Evolutionary conservation across 2,329 filamentous ascomycete genomes (phyloP), one percentile per base, ranked within the genome.

Genomic region (Apiospora koreana): DNA sequence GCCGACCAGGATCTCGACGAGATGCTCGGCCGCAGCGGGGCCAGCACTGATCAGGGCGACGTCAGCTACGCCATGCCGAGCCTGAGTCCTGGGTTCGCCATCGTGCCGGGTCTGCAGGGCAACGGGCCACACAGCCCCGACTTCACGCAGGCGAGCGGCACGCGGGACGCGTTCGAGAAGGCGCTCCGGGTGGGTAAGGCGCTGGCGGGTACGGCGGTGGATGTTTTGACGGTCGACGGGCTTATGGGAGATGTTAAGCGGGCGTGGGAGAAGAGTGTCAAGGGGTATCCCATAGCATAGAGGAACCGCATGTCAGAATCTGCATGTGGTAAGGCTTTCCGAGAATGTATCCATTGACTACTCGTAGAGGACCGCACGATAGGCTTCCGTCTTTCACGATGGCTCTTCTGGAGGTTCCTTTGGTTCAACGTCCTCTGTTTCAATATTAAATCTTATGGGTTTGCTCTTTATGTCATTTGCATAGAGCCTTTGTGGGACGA

Each of bases 21-120:
- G 68, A 76, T 82, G 12, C 74, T 77, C 4, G 83, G 84, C 0
- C 75, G 79, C 31, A 85, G 83, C n/a, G 83, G 81, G 74, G 87
- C 88, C 5, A 88, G 86, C 72, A 89, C 87, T 0, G 88, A 91
- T 75, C 87, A 89, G 78, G 89, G 88, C 0, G 84, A 91, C 72
- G 78, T 90, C 69, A 88, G 85, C 73, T 86, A 90, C 74, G 85
- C 82, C 1, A 83, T 89, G 81, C 89, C 88, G 48, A 87, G 85
- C 68, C 76, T 91, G 46, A 86, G 82, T 69, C 80, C 83, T 0
- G 84, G 84, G 8, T 90, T 89, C 74, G 81, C 81, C 35, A 88
- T 89, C 70, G 80, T 79, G 21, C 82, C 86, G 2, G 83, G 84
- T 0, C 79, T 80, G 2, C 80, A 81, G 2, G 82, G 82, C 0